phyloP scores from a whole-genome alignment of 768 basidiomycete species.

The Clathrus columnatus region DNA sequence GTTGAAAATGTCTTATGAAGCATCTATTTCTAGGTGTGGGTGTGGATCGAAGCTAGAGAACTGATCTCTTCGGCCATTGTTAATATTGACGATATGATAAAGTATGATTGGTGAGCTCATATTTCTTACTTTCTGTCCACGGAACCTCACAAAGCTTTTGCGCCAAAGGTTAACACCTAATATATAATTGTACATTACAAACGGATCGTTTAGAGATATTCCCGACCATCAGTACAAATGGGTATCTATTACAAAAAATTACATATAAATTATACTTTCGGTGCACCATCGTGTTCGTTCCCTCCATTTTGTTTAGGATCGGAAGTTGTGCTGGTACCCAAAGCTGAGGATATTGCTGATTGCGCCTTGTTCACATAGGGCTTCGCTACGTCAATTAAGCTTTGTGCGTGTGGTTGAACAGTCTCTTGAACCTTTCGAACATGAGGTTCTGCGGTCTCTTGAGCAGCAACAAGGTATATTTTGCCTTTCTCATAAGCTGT shows the following conservation, averaged over 20 bases:
- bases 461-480: conserved; percentile 23
- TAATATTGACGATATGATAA: conserved; percentile 78
- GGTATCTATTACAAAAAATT: not conserved
- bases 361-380: conserved; percentile 14
- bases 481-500: conserved; percentile 25
- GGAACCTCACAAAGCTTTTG: conserved; percentile 12
- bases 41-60: conserved; percentile 87
- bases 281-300: too few relatives aligned
- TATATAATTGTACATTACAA: conserved; percentile 13
- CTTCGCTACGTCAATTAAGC: conserved; percentile 17
- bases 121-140: not conserved
- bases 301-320: not conserved
- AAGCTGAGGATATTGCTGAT: not conserved
- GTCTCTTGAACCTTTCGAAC: conserved; percentile 31
- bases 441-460: conserved; percentile 29
- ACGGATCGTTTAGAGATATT: not conserved
- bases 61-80: conserved; percentile 71
- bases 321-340: not conserved
- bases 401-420: conserved; percentile 29
- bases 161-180: conserved; percentile 25
- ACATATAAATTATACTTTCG: not conserved
- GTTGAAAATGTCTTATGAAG: conserved; percentile 7
- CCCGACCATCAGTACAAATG: not conserved
- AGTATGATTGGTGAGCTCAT: conserved; percentile 72
- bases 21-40: conserved; percentile 58